Conservation (phyloP, 176 grass and related monocot species). For the Phoenix dactylifera region DNA sequence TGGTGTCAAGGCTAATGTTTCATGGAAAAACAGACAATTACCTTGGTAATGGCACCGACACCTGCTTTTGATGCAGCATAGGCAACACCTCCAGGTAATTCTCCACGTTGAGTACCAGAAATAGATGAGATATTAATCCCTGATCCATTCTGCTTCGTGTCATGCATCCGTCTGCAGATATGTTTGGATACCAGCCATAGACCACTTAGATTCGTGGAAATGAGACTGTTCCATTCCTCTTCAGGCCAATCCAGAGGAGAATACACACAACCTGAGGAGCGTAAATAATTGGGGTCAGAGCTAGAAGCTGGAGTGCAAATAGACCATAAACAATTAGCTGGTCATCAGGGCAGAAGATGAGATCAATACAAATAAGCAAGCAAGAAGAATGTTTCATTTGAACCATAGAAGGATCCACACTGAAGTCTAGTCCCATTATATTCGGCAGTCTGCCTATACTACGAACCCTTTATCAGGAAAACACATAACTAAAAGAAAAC, state of each 20-base stretch:
- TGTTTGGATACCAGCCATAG: conserved; percentile 68
- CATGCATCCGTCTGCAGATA: conserved; percentile 53
- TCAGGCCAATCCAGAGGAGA: conserved; percentile 65
- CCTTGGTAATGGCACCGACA: conserved; percentile 56
- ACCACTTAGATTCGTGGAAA: conserved; percentile 79
- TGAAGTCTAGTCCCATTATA: too few species aligned
- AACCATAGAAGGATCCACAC: too few species aligned
- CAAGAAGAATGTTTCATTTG: too few species aligned
- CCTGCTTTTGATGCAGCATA: conserved; percentile 62
- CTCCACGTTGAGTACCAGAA: conserved; percentile 42
- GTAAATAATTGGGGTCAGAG: neutral
- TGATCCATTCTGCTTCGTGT: conserved; percentile 60
- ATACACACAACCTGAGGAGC: conserved; percentile 45
- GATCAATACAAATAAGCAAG: too few species aligned
- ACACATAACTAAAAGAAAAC: too few species aligned
- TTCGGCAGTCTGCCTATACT: too few species aligned
- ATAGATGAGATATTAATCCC: conserved; percentile 74
- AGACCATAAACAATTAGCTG: too few species aligned
- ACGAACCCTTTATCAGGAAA: too few species aligned
- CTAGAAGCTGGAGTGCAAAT: too few species aligned
- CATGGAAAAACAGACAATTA: conserved; percentile 7
- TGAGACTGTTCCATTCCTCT: conserved; percentile 50
- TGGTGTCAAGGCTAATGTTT: too few species aligned
- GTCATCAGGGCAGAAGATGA: too few species aligned
- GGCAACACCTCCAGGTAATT: conserved; percentile 49